Percentiles rank a stretch among this genome's conserved stretches.
phyloP scores from a whole-genome alignment of 441 rosid genomes.

The Lepidium campestre region DNA sequence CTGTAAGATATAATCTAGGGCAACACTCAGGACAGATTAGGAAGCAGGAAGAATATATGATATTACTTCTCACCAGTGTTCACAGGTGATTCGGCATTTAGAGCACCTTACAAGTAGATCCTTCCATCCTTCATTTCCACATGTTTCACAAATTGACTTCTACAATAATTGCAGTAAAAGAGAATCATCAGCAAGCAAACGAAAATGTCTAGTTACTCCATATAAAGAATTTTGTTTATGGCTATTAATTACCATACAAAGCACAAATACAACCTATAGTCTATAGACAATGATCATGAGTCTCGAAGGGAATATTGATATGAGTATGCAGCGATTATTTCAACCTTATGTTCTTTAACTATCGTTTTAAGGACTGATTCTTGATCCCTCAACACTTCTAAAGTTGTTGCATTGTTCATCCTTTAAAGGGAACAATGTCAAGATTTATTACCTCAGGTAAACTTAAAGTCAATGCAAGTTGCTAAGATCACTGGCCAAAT shows the following conservation, averaged over 20 bases:
- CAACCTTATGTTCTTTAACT: not conserved
- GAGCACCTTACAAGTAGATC: slow-evolving; percentile 20
- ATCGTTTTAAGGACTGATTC: not conserved
- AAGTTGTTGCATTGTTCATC: not conserved
- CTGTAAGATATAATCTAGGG: not conserved
- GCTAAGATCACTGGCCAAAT: slow-evolving; percentile 3
- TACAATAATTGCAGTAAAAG: slow-evolving; percentile 24
- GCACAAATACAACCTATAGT: not conserved
- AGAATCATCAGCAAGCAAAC: slow-evolving; percentile 28
- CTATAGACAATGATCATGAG: not conserved
- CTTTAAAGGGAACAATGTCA: not conserved
- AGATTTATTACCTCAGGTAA: not conserved
- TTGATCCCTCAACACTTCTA: not conserved
- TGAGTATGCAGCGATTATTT: not conserved
- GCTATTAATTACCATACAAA: no score
- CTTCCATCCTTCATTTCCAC: slow-evolving; percentile 26
- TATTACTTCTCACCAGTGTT: slow-evolving; percentile 24
- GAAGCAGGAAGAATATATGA: not conserved
- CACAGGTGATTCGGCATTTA: slow-evolving; percentile 20
- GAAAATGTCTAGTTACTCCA: not conserved
- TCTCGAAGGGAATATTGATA: not conserved
- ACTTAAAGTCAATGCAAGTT: not conserved
- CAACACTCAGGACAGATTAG: not conserved
- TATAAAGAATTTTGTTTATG: no score
- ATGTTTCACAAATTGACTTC: slow-evolving; percentile 21